Percentiles rank a stretch among this genome's conserved stretches.
phyloP scores from a whole-genome alignment of 2,329 filamentous ascomycete species.

The Fusarium pininemorale region DNA sequence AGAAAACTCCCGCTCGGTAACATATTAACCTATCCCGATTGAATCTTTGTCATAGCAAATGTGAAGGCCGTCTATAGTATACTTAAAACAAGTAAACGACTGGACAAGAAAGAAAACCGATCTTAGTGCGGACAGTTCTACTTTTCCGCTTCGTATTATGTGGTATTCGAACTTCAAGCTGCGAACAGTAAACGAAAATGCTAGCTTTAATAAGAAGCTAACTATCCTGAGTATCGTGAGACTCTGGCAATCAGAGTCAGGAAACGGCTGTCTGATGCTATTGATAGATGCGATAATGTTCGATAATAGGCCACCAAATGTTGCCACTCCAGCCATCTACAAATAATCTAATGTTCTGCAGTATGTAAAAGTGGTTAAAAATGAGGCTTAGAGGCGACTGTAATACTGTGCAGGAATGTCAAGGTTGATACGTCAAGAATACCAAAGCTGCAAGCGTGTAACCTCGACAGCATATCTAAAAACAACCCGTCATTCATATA shows the following conservation, averaged over 20 bases:
- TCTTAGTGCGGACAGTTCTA: neutral
- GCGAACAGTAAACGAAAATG: neutral
- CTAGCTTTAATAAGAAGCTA: rapidly evolving
- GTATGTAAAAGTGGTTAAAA: rapidly evolving
- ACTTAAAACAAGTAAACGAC: neutral
- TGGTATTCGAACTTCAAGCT: neutral
- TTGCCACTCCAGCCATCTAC: neutral
- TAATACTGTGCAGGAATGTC: neutral
- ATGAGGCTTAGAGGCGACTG: neutral
- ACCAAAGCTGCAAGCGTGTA: neutral
- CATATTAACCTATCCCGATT: no score
- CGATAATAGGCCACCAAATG: neutral
- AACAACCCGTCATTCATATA: rapidly evolving
- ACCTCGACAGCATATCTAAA: neutral
- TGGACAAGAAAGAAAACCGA: no score
- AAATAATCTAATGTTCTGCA: rapidly evolving
- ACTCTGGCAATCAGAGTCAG: no score
- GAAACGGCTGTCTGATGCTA: no score
- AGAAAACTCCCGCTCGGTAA: neutral
- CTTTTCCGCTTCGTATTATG: no score
- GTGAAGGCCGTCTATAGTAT: rapidly evolving
- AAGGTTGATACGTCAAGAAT: neutral
- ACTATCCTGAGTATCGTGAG: neutral
- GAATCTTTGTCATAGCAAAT: rapidly evolving
- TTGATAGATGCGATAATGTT: neutral